Percentiles rank a stretch among this genome's conserved stretches.
Evolutionary conservation across 2,329 filamentous ascomycete species (phyloP).

Genomic region (Lasiodiplodia sp.): DNA sequence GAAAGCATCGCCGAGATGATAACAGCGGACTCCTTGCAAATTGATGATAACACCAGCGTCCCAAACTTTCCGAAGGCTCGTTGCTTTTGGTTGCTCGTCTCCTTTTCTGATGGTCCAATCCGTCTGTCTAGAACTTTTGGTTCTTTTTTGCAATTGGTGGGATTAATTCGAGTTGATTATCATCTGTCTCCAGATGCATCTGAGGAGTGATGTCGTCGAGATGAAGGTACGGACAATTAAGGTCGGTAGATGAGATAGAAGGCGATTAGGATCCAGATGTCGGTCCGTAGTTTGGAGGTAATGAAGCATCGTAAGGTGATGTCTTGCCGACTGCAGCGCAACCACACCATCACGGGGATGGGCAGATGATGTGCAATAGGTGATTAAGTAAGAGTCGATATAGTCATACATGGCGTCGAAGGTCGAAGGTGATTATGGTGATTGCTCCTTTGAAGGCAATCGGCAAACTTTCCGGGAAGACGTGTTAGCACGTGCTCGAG

Average conservation of each 20-base stretch:
- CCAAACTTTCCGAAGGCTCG: conserved; percentile 21
- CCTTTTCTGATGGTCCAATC: background rate
- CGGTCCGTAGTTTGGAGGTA: background rate
- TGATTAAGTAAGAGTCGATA: conserved; percentile 6
- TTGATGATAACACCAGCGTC: background rate
- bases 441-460: background rate
- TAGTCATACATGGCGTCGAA: conserved; percentile 13
- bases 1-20: background rate
- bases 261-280: background rate
- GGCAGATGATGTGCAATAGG: background rate
- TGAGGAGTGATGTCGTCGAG: background rate
- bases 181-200: background rate
- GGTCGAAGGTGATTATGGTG: conserved; percentile 8
- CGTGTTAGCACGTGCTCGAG: conserved; percentile 1
- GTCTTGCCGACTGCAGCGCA: background rate
- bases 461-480: background rate
- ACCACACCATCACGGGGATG: conserved; percentile 4
- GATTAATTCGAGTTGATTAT: background rate
- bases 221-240: background rate
- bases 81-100: conserved; percentile 18
- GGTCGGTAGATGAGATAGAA: conserved; percentile 3
- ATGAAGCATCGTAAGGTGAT: background rate
- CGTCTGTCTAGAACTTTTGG: conserved; percentile 20
- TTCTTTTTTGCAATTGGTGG: background rate
- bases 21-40: background rate